Conservation (phyloP, 2,329 filamentous ascomycete species). For the Pseudogymnoascus sp. region DNA sequence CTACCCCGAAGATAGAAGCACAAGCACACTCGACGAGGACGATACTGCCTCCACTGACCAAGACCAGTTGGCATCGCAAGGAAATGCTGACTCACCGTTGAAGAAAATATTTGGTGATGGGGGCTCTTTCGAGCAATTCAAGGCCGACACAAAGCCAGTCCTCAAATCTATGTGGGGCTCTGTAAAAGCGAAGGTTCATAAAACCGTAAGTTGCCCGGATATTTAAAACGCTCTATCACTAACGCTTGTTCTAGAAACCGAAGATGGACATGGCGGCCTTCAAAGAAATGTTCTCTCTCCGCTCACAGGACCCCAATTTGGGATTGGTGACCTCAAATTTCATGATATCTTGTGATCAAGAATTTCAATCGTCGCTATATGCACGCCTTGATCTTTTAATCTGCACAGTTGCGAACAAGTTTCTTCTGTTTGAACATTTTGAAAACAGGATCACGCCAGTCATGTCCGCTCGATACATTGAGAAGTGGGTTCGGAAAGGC, state of each 20-base stretch:
- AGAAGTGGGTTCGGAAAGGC: constrained; percentile 35
- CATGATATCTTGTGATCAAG: constrained; percentile 6
- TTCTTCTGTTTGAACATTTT: constrained; percentile 34
- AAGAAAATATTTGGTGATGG: background rate
- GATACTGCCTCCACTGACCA: background rate
- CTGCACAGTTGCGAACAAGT: constrained; percentile 31
- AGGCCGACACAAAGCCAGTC: background rate
- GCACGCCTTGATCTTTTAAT: background rate
- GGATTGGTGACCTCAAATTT: constrained; percentile 1
- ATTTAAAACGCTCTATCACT: background rate
- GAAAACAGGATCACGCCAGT: constrained; percentile 31
- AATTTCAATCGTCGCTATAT: background rate
- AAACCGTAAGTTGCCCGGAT: background rate
- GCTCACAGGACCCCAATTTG: background rate
- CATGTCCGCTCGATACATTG: constrained; percentile 23
- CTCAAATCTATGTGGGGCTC: constrained; percentile 4
- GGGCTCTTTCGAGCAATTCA: background rate
- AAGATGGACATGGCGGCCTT: background rate
- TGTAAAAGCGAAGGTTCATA: constrained; percentile 2
- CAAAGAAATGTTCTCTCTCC: constrained; percentile 1
- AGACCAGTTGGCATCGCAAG: background rate
- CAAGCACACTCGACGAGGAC: background rate
- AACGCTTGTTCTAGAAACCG: background rate
- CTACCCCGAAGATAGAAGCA: constrained; percentile 1
- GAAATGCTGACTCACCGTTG: background rate